Base-by-base conservation (phyloP, 2,329 filamentous ascomycete species). In the Aspergillus costaricaensis region DNA sequence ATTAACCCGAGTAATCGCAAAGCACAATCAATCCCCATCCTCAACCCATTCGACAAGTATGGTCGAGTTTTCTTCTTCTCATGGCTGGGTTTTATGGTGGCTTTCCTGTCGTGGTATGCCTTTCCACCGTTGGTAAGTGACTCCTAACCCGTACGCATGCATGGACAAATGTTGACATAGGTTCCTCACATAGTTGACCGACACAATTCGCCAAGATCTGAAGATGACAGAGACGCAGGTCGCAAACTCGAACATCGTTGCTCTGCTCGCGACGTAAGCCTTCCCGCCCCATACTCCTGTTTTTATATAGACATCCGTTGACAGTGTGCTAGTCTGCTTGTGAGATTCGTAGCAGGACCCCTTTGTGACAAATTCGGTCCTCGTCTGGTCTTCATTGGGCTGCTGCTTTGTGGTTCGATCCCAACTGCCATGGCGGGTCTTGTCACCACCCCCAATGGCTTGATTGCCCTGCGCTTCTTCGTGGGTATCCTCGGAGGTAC, bases 11-110 rank as follows among this genome's bases (percentile, higher is more conserved):
- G 92, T 79, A 96, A 89, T 79, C 83, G 85, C 60, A 96, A 96
- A 75, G 92, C 92, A 57, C 86, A 85, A 62, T 90, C 90, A 0
- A 86, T 96, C 50, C 92, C 92, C 0, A 74, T 91, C 21, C 79
- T 96, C 63, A 96, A 96, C 74, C 85, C 89, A 0, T 72, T 93
- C 68, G 84, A 96, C 74, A 80, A 87, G 68, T 92, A 96, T 80
- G 92, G 92, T 39, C 85, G 92, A 6, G 92, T 95, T 0, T 96
- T 96, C 77, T 92, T 93, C 81, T 96, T 96, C 79, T 90, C 90
- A 1, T 95, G 91, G 87, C 83, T 92, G 51, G 91, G 91, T 2
- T 95, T 95, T 76, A 88, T 95, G 84, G 85, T 94, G 56, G 89
- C 91, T 7, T 96, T 96, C 77, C 91, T 91, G 84, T 92, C 91